Evolutionary conservation across 192 early-diverging fungal genomes (phyloP), one percentile per base, ranked within the genome.

Genomic region (Spizellomyces punctatus): DNA sequence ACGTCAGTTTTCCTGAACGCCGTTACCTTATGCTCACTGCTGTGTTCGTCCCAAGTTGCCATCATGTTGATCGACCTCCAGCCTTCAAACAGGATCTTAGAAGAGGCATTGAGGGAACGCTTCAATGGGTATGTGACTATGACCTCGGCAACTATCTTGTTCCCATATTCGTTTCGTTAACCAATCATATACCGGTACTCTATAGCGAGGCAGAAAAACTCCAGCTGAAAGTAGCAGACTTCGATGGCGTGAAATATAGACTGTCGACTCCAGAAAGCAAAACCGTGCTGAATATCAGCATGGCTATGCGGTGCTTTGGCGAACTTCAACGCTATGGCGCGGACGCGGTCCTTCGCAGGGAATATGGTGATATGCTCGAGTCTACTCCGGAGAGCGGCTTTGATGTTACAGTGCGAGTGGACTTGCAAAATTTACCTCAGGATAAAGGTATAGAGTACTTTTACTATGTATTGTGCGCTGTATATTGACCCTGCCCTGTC

Each of bases 171-270:
- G 36, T 60, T 41, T 36, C 47, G 46, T 17, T 8, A 44, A 46
- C 19, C n/a, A 22, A 48, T 22, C 27, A 12, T 55, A 17, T 43
- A 10, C 12, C 14, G 21, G 17, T 63, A 42, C 46, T 21, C 54
- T 8, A n/a, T 0, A 69, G 73, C 16, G 77, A 78, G 47, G 67
- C 79, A 4, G 79, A 81, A 54, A 77, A 78, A 57, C 55, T 80
- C 62, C 63, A 43, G 46, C 87, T 95, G 72, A 92, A 84, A 46
- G 83, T 96, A 58, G 94, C 95, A 43, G 98, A 99, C 79, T 98
- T 99, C 83, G 98, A 99, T 85, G 95, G 96, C 58, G 96, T 98
- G 22, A 80, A 86, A 12, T 99, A 96, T 84, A 86, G 85, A 64
- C 69, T 98, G 66, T 82, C 90, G 42, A 95, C 92, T 10, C 74